Base-by-base conservation (phyloP, 805 yeast species). In the Ogataea nonfermentans region DNA sequence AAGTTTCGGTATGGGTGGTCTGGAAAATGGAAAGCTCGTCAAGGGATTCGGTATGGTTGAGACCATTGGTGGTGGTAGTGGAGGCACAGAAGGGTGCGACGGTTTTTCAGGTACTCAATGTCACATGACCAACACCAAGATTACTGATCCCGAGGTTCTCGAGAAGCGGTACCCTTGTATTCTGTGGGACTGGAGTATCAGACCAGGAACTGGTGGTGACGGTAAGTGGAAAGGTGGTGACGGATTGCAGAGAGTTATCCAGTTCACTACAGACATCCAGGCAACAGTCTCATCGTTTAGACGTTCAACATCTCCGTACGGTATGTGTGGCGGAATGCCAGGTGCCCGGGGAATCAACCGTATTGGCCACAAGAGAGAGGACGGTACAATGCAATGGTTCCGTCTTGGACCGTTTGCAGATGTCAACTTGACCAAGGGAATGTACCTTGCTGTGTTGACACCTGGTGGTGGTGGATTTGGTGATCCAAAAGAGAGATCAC, bases 1-100 rank as follows among this genome's bases (percentile, higher is more conserved):
- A 44, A 84, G 93, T 0, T 89, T 88, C 65, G 96, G 96, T 32
- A 33, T 29, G 9, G 42, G 42, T 15, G 42, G 42, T 9, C 6
- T 39, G 29, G 33, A 28, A 7, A 24, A 39, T 16, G 42, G 42
- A n/a, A n/a, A 32, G 29, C 25, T 39, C 8, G 37, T 39, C 4
- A 22, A 65, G 15, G 74, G 77, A 7, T 76, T 75, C 52, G 81
- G 78, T 3, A 71, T 71, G 52, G 70, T 72, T 38, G 81, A 76
- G 49, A 74, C 81, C 2, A 74, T 76, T 40, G 76, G 78, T 46
- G 78, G 76, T 27, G 81, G 81, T 15, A 65, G 70, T 24, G 77
- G 79, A 41, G 81, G 79, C 20, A 32, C 41, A 4, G 49, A 45
- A 10, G 49, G 49, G 5, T 22, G 64, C 66, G 9, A 46, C 31